Percentiles rank a stretch among this genome's conserved stretches.
Conservation (phyloP, 305 asterid genomes). For the Fraxinus floribunda region DNA sequence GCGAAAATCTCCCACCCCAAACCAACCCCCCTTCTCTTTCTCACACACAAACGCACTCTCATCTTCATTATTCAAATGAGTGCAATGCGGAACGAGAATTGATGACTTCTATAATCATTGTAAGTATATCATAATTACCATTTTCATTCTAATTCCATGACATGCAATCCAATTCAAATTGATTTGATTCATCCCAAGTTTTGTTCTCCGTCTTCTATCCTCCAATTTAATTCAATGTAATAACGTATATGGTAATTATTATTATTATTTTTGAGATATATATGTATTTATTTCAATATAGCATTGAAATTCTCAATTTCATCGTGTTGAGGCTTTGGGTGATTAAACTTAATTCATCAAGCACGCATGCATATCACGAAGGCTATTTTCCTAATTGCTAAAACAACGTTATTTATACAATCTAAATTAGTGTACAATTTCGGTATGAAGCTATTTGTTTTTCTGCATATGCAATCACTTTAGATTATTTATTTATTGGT, state of each 20-base stretch:
- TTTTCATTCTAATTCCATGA: neutral
- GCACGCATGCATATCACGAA: neutral
- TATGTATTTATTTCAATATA: neutral
- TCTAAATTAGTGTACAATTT: neutral
- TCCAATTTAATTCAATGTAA: neutral
- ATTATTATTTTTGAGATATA: no score
- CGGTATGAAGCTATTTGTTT: neutral
- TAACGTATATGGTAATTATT: neutral
- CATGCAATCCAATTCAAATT: neutral
- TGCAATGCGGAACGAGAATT: neutral
- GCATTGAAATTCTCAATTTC: neutral
- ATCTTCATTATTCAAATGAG: neutral
- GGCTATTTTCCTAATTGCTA: neutral
- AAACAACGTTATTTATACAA: neutral
- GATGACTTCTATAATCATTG: neutral
- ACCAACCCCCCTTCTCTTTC: neutral
- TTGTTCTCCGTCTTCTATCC: neutral
- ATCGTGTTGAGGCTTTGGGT: neutral
- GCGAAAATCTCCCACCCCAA: neutral
- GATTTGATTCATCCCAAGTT: neutral
- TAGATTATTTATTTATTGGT: neutral
- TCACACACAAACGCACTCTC: neutral
- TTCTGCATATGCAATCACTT: neutral
- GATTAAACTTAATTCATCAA: neutral
- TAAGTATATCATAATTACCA: neutral